These are phyloP conservation scores for Globisporangium paroecandrum DNA, from an alignment of 352 stramenopile species.

Conservation along the genomic window DNA sequence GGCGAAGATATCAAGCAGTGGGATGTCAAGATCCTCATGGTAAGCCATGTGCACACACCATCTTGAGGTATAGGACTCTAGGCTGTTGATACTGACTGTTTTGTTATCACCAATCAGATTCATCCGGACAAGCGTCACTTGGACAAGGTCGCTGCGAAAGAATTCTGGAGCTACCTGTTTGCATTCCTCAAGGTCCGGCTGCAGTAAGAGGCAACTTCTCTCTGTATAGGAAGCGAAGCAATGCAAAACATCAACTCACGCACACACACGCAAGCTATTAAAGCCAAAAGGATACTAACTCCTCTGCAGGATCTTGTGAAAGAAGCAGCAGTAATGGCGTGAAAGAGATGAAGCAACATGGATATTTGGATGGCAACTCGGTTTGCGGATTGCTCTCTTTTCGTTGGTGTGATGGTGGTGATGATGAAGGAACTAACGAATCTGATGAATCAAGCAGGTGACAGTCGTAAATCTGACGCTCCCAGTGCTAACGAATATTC, in stretches of 20 bases:
- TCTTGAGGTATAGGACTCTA: not conserved
- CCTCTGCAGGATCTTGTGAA: not conserved
- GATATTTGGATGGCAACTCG: slow-evolving; percentile 1
- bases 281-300: not conserved
- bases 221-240: not conserved
- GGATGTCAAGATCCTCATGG: slow-evolving; percentile 90
- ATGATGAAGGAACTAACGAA: not conserved
- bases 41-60: slow-evolving; percentile 15
- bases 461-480: not conserved
- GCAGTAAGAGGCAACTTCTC: slow-evolving; percentile 39
- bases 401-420: not conserved
- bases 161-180: slow-evolving; percentile 91
- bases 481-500: not conserved
- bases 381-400: not conserved
- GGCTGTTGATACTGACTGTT: not conserved
- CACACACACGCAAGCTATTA: too few species aligned
- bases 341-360: slow-evolving; percentile 3
- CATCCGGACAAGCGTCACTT: slow-evolving; percentile 89
- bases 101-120: slow-evolving; percentile 36
- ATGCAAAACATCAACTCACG: not conserved
- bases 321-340: not conserved
- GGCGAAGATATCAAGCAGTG: slow-evolving; percentile 85
- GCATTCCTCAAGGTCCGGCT: slow-evolving; percentile 80
- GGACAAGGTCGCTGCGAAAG: slow-evolving; percentile 86
- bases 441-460: not conserved